Conservation (phyloP, 768 basidiomycete species). For the Antrodiella citrinella region DNA sequence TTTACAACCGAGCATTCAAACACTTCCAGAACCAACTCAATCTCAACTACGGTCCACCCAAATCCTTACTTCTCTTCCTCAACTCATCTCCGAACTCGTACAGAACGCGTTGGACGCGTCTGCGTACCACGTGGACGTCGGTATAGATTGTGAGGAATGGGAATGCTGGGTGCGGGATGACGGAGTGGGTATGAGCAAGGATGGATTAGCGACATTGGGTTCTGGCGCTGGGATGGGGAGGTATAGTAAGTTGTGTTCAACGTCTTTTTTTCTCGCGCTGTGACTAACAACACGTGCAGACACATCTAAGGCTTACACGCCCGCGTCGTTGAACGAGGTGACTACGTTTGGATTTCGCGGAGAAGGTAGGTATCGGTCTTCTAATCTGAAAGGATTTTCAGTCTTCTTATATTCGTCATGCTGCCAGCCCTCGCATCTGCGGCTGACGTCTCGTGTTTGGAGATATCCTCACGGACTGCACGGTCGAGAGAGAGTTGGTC, state of each 20-base stretch:
- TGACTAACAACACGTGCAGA: conserved; percentile 30
- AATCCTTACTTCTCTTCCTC: conserved; percentile 74
- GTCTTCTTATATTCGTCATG: background rate
- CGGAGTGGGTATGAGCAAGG: conserved; percentile 65
- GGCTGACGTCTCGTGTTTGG: conserved; percentile 70
- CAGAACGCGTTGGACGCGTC: conserved; percentile 88
- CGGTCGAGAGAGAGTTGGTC: conserved; percentile 63
- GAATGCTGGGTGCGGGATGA: conserved; percentile 81
- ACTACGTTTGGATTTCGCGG: conserved; percentile 88
- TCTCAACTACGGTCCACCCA: conserved; percentile 73
- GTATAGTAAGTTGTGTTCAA: conserved; percentile 47
- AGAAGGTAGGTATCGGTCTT: conserved; percentile 80
- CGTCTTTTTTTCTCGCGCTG: background rate
- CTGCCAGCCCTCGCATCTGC: conserved; percentile 72
- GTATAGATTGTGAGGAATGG: conserved; percentile 73
- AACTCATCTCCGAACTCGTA: conserved; percentile 76
- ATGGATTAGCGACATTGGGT: conserved; percentile 48
- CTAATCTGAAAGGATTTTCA: too few relatives aligned
- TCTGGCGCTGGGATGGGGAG: conserved; percentile 44
- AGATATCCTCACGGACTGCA: conserved; percentile 72
- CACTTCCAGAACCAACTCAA: conserved; percentile 55
- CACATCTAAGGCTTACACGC: conserved; percentile 63
- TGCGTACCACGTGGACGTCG: conserved; percentile 60
- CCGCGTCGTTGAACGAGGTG: conserved; percentile 39
- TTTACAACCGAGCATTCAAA: too few relatives aligned